Evolutionary conservation across 106 monocot genomes (phyloP).

Genomic region (Narthecium ossifragum): DNA sequence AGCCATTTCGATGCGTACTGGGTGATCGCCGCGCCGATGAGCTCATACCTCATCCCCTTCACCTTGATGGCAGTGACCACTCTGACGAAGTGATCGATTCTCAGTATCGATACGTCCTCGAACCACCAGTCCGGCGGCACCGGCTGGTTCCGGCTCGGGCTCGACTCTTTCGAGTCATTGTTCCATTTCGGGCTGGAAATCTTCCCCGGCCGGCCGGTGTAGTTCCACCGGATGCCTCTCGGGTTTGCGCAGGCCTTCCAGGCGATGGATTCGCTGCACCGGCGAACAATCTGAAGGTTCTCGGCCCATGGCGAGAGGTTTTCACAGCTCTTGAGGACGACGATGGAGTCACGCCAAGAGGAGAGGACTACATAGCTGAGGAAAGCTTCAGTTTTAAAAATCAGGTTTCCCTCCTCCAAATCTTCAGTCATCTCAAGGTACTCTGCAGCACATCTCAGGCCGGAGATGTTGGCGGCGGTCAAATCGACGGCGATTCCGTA

Average conservation of each 20-base stretch:
- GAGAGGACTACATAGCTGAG: constrained; percentile 90
- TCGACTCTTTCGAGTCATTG: constrained; percentile 57
- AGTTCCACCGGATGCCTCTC: constrained; percentile 66
- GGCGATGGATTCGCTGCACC: constrained; percentile 90
- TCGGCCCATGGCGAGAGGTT: constrained; percentile 88
- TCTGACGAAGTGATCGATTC: constrained; percentile 85
- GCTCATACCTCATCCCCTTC: constrained; percentile 73
- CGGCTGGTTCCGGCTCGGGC: constrained; percentile 35
- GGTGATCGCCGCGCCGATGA: constrained; percentile 69
- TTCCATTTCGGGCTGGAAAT: constrained; percentile 41
- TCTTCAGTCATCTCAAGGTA: constrained; percentile 98
- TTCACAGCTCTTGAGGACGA: constrained; percentile 86
- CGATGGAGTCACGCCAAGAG: constrained; percentile 83
- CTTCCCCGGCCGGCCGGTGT: constrained; percentile 35
- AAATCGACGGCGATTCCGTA: constrained; percentile 90
- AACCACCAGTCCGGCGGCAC: constrained; percentile 89
- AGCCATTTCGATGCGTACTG: constrained; percentile 84
- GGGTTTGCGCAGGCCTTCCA: constrained; percentile 94
- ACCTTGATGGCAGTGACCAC: constrained; percentile 80
- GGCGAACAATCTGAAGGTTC: constrained; percentile 87
- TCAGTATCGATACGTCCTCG: constrained; percentile 72
- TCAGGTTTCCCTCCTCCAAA: constrained; percentile 86
- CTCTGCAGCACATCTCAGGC: constrained; percentile 80
- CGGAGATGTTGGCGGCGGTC: constrained; percentile 76
- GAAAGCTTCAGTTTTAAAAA: constrained; percentile 96